These are phyloP conservation scores for Phaeosphaeria sp. DNA, from an alignment of 2,329 filamentous ascomycete species.

Conservation along the genomic window DNA sequence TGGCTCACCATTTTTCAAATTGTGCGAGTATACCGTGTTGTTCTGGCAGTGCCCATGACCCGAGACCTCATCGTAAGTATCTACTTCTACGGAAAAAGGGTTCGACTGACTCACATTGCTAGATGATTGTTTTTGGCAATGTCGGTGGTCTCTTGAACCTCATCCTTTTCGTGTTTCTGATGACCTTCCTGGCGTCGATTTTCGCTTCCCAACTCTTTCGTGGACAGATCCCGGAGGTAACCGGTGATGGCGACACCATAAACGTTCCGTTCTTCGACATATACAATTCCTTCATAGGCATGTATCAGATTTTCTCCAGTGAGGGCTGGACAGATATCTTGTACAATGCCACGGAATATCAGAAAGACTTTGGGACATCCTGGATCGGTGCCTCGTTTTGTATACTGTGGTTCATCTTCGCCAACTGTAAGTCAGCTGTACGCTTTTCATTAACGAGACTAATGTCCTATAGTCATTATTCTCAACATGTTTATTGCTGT, in stretches of 20 bases:
- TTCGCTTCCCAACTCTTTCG: slow-evolving; percentile 93
- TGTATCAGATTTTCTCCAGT: slow-evolving; percentile 96
- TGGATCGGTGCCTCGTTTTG: slow-evolving; percentile 94
- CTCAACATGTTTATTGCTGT: slow-evolving; percentile 99
- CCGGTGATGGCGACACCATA: slow-evolving; percentile 69
- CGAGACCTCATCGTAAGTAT: slow-evolving; percentile 75
- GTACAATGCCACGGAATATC: slow-evolving; percentile 79
- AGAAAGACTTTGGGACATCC: slow-evolving; percentile 70
- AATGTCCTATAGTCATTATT: slow-evolving; percentile 69
- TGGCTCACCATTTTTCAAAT: slow-evolving; percentile 96
- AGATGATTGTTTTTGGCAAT: slow-evolving; percentile 83
- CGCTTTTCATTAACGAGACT: slow-evolving; percentile 5
- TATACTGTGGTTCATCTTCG: slow-evolving; percentile 93
- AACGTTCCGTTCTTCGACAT: slow-evolving; percentile 85
- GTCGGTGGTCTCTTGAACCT: slow-evolving; percentile 90
- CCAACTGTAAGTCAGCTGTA: slow-evolving; percentile 66
- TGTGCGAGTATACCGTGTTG: slow-evolving; percentile 86
- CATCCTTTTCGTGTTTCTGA: slow-evolving; percentile 94
- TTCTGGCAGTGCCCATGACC: slow-evolving; percentile 87
- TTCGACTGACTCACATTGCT: slow-evolving; percentile 27
- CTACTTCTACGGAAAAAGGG: too few species aligned
- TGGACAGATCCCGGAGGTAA: slow-evolving; percentile 74
- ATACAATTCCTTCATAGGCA: slow-evolving; percentile 94
- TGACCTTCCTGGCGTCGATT: slow-evolving; percentile 92
- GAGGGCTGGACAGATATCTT: slow-evolving; percentile 94